A percentile compares a stretch with the other conserved stretches of the same genome.
Evolutionary conservation across 257 asterid species (phyloP).

Genomic region (Solanum tarapatanum): DNA sequence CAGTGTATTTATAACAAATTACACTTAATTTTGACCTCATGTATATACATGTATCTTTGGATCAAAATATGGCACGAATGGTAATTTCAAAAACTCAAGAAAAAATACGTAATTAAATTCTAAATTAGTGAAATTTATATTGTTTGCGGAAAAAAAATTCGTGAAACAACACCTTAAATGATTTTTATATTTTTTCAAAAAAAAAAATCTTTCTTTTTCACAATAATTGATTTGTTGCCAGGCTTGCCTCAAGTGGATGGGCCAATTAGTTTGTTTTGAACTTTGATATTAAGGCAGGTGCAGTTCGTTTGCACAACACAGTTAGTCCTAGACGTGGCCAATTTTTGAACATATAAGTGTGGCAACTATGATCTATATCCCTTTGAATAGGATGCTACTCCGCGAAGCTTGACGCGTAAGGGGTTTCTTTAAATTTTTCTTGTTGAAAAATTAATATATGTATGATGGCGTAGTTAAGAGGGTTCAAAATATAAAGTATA

Average conservation of each 20-base stretch:
- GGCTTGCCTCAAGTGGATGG: constrained; percentile 5
- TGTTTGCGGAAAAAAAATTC: too few relatives aligned
- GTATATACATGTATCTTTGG: background rate
- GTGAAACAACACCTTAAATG: background rate
- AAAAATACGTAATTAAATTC: too few relatives aligned
- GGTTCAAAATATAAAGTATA: too few relatives aligned
- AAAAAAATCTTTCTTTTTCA: background rate
- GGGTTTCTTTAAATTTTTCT: too few relatives aligned
- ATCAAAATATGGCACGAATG: too few relatives aligned
- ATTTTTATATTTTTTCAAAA: background rate
- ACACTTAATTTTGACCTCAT: too few relatives aligned
- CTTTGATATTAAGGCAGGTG: background rate
- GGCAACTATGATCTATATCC: background rate
- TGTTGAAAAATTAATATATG: too few relatives aligned
- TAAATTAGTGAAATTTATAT: too few relatives aligned
- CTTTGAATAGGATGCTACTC: background rate
- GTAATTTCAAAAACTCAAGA: background rate
- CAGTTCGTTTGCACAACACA: background rate
- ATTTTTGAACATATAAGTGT: background rate
- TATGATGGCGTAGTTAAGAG: background rate
- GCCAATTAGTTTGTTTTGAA: background rate
- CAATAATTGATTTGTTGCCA: background rate
- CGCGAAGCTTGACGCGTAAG: background rate
- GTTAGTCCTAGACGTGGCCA: background rate
- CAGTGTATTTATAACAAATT: too few relatives aligned